Percentiles rank a stretch among this genome's conserved stretches.
Evolutionary conservation across 192 early-diverging fungal species (phyloP).

Genomic region (Gamsiella multidivaricata): DNA sequence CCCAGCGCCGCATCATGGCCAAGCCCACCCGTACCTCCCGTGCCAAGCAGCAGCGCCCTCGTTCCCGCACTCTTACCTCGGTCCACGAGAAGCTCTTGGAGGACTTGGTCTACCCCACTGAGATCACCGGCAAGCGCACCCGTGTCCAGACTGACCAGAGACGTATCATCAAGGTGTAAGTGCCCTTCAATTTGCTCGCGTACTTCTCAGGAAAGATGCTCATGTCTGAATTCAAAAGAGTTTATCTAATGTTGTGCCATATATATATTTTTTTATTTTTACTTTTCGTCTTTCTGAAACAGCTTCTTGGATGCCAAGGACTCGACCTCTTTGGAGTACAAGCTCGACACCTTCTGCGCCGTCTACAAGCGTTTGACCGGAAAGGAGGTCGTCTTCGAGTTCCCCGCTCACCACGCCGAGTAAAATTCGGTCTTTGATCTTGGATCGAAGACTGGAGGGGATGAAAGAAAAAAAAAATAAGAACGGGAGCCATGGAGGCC

Average conservation of each 20-base stretch:
- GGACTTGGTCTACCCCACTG: constrained; percentile 98
- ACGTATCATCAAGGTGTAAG: constrained; percentile 94
- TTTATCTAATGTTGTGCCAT: background rate
- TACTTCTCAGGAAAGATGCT: too few relatives aligned
- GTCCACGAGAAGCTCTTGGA: constrained; percentile 98
- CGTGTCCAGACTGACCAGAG: constrained; percentile 95
- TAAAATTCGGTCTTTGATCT: too few relatives aligned
- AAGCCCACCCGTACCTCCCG: constrained; percentile 92
- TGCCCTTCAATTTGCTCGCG: constrained; percentile 11
- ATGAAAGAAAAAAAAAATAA: too few relatives aligned
- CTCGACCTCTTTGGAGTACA: constrained; percentile 98
- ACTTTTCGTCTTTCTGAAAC: background rate
- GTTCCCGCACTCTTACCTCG: constrained; percentile 94
- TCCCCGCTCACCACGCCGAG: constrained; percentile 75
- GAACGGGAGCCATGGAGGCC: too few relatives aligned
- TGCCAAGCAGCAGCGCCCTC: constrained; percentile 92
- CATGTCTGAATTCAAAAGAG: too few relatives aligned
- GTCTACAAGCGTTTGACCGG: constrained; percentile 97
- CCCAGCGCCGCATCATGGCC: constrained; percentile 95
- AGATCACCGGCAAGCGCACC: constrained; percentile 99
- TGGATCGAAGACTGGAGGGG: background rate
- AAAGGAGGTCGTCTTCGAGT: constrained; percentile 99
- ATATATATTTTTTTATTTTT: background rate
- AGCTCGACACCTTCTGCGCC: constrained; percentile 98
- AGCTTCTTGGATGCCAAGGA: constrained; percentile 98